These are phyloP conservation scores for Coprinopsis strossmayeri DNA, from an alignment of 768 basidiomycete genomes.

Conservation along the genomic window DNA sequence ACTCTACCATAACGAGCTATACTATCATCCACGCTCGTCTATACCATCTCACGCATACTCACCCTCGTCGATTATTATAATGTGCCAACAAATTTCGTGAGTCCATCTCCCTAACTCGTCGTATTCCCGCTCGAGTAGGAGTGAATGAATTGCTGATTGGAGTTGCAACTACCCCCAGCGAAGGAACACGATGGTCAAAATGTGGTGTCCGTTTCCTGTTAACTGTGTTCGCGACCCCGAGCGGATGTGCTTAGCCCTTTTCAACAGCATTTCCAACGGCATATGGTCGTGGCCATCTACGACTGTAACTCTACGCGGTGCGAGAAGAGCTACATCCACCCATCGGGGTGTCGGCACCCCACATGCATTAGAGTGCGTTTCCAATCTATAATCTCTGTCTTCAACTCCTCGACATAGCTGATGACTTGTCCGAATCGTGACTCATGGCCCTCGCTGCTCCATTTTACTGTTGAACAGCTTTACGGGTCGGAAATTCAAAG, in stretches of 20 bases:
- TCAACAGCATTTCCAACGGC: constrained; percentile 71
- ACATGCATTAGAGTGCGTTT: constrained; percentile 47
- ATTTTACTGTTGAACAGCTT: no score
- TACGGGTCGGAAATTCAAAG: constrained; percentile 65
- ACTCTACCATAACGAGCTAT: no score
- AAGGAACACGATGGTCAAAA: constrained; percentile 70
- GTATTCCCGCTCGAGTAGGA: background rate
- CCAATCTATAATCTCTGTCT: background rate
- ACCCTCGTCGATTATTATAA: constrained; percentile 20
- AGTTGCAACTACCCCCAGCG: no score
- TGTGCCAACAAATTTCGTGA: constrained; percentile 77
- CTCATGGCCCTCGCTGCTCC: no score
- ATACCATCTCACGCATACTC: background rate
- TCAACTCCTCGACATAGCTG: no score
- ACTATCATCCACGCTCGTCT: constrained; percentile 3
- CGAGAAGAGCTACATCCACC: constrained; percentile 58
- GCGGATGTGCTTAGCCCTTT: constrained; percentile 11
- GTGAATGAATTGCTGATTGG: no score
- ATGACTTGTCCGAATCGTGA: no score
- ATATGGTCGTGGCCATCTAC: constrained; percentile 64
- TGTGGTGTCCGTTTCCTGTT: constrained; percentile 48
- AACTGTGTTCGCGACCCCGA: constrained; percentile 6
- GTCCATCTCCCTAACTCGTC: constrained; percentile 22
- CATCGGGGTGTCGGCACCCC: constrained; percentile 44
- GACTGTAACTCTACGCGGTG: constrained; percentile 65